These are phyloP conservation scores for Calonectria naviculata DNA, from an alignment of 2,329 filamentous ascomycete genomes.

Conservation along the genomic window DNA sequence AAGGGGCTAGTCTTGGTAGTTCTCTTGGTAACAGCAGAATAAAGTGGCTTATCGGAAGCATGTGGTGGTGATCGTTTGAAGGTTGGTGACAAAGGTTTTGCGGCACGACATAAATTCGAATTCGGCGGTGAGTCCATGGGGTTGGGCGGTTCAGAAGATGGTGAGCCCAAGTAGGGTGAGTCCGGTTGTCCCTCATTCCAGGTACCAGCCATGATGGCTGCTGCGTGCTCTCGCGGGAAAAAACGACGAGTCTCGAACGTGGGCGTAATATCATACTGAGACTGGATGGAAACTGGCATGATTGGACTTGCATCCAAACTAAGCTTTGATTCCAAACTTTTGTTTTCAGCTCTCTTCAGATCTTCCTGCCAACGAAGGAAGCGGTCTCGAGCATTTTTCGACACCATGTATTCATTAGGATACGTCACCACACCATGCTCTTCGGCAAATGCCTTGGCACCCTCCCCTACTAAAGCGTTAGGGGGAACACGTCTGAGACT, in stretches of 20 bases:
- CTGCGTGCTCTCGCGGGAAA: constrained; percentile 59
- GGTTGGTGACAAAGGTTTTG: constrained; percentile 22
- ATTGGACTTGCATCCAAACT: constrained; percentile 23
- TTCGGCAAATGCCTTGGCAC: constrained; percentile 87
- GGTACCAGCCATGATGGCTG: constrained; percentile 65
- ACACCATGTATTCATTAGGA: constrained; percentile 83
- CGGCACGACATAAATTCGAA: constrained; percentile 32
- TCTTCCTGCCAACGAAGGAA: constrained; percentile 84
- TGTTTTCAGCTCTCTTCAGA: constrained; percentile 70
- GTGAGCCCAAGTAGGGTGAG: constrained; percentile 57
- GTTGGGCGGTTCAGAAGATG: constrained; percentile 30
- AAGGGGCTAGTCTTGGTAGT: constrained; percentile 14
- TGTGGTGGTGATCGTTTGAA: constrained; percentile 17
- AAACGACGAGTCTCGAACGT: constrained; percentile 37
- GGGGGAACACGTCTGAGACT: constrained; percentile 90
- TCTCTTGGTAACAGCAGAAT: constrained; percentile 27
- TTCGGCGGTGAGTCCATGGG: constrained; percentile 16
- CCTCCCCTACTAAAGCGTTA: constrained; percentile 88
- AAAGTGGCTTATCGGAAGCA: constrained; percentile 21
- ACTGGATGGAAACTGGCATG: constrained; percentile 38
- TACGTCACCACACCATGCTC: constrained; percentile 80
- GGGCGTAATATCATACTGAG: constrained; percentile 47
- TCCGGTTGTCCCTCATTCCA: constrained; percentile 74
- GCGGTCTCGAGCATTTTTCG: constrained; percentile 80
- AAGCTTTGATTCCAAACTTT: constrained; percentile 42